phyloP scores from a whole-genome alignment of 768 basidiomycete genomes.

The Paxillus ammoniavirescens region DNA sequence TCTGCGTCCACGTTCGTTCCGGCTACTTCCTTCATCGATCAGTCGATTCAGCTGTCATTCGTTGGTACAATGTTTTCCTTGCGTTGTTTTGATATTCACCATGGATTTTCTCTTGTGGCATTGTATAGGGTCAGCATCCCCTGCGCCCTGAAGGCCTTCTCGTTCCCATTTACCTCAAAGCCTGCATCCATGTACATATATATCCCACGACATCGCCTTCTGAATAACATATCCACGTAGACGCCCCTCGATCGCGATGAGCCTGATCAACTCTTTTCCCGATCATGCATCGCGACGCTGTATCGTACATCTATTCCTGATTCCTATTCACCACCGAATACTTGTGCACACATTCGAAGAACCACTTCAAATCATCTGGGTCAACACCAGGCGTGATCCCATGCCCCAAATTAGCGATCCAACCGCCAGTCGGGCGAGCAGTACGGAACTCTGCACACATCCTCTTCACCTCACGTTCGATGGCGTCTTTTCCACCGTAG shows the following conservation, averaged over 20 bases:
- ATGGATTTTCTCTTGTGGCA: constrained; percentile 21
- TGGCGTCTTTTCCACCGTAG: constrained; percentile 83
- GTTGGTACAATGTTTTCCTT: constrained; percentile 5
- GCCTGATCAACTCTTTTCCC: not conserved
- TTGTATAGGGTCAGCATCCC: constrained; percentile 29
- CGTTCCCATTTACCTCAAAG: no score
- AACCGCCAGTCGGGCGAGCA: constrained; percentile 56
- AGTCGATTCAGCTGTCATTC: constrained; percentile 6
- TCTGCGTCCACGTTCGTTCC: not conserved
- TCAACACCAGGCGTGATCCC: constrained; percentile 96
- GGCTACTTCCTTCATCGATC: not conserved
- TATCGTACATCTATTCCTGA: constrained; percentile 2
- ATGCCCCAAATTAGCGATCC: constrained; percentile 97
- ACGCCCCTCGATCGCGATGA: not conserved
- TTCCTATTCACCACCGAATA: constrained; percentile 47
- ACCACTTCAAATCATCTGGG: constrained; percentile 89
- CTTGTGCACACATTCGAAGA: constrained; percentile 86
- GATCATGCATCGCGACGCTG: not conserved
- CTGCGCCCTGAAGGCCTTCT: not conserved
- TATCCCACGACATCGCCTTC: not conserved
- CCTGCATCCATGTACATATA: constrained; percentile 17
- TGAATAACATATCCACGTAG: not conserved
- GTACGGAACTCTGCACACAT: constrained; percentile 74
- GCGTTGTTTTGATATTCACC: constrained; percentile 27
- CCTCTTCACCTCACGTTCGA: constrained; percentile 80